These are phyloP conservation scores for Syzygium oleosum DNA, from an alignment of 345 rosid species.

Conservation along the genomic window DNA sequence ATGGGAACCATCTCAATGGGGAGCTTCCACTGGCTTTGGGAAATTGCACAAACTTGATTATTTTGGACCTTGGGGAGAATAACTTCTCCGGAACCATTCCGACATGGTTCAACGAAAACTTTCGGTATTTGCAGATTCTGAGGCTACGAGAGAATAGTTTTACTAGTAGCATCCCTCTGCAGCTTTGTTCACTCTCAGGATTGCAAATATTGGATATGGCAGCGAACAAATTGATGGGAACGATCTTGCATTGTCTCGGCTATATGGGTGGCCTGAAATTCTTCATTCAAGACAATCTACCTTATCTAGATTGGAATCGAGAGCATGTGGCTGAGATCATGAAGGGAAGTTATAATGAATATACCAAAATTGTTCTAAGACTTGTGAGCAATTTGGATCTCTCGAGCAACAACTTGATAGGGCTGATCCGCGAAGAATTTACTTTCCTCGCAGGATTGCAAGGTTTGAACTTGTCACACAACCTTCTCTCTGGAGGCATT, in stretches of 20 bases:
- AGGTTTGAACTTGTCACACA: neutral
- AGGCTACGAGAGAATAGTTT: constrained; percentile 1
- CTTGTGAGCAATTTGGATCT: constrained; percentile 10
- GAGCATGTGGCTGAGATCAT: neutral
- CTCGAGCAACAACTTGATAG: constrained; percentile 10
- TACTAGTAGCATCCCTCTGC: neutral
- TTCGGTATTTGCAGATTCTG: neutral
- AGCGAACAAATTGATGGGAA: neutral
- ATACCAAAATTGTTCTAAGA: neutral
- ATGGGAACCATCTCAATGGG: neutral
- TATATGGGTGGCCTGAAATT: rapidly evolving
- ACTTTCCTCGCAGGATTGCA: neutral
- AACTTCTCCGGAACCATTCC: neutral
- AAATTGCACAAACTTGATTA: rapidly evolving
- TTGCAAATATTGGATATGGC: neutral
- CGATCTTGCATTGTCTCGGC: neutral
- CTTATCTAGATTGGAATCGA: neutral
- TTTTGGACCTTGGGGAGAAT: constrained; percentile 5
- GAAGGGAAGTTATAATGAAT: neutral
- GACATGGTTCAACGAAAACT: neutral
- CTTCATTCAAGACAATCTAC: rapidly evolving
- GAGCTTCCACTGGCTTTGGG: neutral
- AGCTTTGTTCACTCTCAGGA: neutral
- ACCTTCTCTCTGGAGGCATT: neutral
- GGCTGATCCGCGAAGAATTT: constrained; percentile 2